Percentiles rank a stretch among this genome's conserved stretches.
phyloP scores from a whole-genome alignment of 805 yeast genomes.

The Kazachstania kunashirensis region DNA sequence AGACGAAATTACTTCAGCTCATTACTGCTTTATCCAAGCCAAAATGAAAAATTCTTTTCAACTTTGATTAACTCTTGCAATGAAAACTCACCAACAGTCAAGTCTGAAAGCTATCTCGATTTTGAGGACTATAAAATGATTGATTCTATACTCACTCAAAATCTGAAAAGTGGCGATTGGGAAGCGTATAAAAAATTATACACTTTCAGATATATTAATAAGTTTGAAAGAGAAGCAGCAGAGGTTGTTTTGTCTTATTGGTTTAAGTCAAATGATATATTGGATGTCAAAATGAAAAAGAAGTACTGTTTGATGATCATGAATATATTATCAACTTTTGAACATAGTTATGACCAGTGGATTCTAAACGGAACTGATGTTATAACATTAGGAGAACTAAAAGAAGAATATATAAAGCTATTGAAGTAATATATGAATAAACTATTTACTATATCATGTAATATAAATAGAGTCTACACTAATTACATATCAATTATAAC shows the following conservation, averaged over 20 bases:
- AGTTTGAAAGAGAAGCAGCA: conserved; percentile 25
- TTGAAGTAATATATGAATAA: neutral
- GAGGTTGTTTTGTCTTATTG: conserved; percentile 21
- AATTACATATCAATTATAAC: neutral
- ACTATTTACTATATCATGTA: neutral
- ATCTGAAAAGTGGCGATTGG: conserved; percentile 16
- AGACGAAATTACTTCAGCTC: conserved; percentile 17
- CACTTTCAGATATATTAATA: conserved; percentile 23
- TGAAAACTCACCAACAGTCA: neutral
- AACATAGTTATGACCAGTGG: conserved; percentile 23
- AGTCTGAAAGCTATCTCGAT: conserved; percentile 10
- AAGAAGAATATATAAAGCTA: conserved; percentile 9
- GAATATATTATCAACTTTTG: conserved; percentile 23
- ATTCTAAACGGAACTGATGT: conserved; percentile 21
- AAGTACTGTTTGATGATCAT: conserved; percentile 20
- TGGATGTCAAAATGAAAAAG: conserved; percentile 8
- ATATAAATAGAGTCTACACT: neutral
- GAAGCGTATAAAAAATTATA: conserved; percentile 16
- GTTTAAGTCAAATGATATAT: conserved; percentile 2
- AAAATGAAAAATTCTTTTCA: conserved; percentile 16
- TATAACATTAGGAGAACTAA: conserved; percentile 23
- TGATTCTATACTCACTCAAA: conserved; percentile 16
- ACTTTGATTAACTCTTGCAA: conserved; percentile 17
- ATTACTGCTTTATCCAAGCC: conserved; percentile 11
- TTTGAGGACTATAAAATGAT: conserved; percentile 20